Percentiles rank a stretch among this genome's conserved stretches.
Evolutionary conservation across 345 rosid genomes (phyloP).

Genomic region (Brassica nigra): DNA sequence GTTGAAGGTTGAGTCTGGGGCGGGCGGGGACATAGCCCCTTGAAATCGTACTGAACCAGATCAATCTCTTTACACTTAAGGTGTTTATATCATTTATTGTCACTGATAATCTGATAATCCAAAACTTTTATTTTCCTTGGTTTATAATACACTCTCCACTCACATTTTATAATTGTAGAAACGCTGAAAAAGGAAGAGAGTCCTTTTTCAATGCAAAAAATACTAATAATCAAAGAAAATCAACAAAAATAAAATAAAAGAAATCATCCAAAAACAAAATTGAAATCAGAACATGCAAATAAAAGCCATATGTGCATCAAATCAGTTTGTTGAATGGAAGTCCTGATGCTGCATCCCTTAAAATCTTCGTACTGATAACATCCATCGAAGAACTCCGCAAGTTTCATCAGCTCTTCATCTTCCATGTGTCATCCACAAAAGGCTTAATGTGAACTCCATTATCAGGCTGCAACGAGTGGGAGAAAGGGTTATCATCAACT

Average conservation of each 20-base stretch:
- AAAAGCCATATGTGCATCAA: slow-evolving; percentile 16
- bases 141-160: slow-evolving; percentile 1
- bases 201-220: slow-evolving; percentile 30
- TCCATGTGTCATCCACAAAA: slow-evolving; percentile 58
- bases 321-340: slow-evolving; percentile 23
- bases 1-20: neutral
- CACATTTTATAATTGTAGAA: slow-evolving; percentile 20
- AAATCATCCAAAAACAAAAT: neutral
- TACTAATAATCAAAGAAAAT: slow-evolving; percentile 13
- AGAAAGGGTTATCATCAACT: slow-evolving; percentile 83
- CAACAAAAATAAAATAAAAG: no score
- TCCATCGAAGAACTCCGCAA: slow-evolving; percentile 57
- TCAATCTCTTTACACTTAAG: slow-evolving; percentile 9
- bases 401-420: slow-evolving; percentile 60
- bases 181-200: slow-evolving; percentile 22
- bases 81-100: slow-evolving; percentile 8
- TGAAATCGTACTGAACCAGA: neutral
- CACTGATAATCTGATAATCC: neutral
- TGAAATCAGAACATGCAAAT: slow-evolving; percentile 8
- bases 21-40: neutral
- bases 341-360: slow-evolving; percentile 72
- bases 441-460: slow-evolving; percentile 74
- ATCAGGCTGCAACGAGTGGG: slow-evolving; percentile 69
- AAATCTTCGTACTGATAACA: slow-evolving; percentile 60
- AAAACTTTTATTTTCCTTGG: slow-evolving; percentile 21